Evolutionary conservation across 768 basidiomycete genomes (phyloP).

Genomic region (Suillus placidus): DNA sequence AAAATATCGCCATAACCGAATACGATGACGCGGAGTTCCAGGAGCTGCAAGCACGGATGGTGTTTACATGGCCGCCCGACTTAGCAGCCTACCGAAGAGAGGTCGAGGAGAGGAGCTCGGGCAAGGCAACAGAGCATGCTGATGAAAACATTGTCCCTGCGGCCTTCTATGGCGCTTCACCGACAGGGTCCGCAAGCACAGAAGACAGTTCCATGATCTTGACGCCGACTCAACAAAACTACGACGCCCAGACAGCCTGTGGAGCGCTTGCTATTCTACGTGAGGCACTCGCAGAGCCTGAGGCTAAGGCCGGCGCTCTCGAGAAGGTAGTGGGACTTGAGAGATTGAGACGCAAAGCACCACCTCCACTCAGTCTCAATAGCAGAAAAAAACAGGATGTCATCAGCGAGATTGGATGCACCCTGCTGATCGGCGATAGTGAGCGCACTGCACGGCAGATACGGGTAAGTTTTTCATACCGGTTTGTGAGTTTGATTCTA

Average conservation of each 20-base stretch:
- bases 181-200: constrained; percentile 9
- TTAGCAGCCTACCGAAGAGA: not conserved
- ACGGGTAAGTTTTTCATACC: constrained; percentile 6
- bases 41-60: constrained; percentile 9
- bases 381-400: not conserved
- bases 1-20: constrained; percentile 32
- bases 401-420: not conserved
- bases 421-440: not conserved
- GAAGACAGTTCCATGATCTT: constrained; percentile 15
- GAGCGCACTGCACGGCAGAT: not conserved
- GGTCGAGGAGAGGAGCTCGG: not conserved
- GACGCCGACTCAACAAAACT: constrained; percentile 4
- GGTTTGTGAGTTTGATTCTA: not conserved
- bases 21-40: constrained; percentile 27
- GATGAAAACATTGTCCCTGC: constrained; percentile 14
- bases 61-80: constrained; percentile 30
- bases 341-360: constrained; percentile 14
- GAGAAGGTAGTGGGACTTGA: constrained; percentile 15
- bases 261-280: not conserved
- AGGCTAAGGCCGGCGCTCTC: not conserved
- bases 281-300: not conserved
- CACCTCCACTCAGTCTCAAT: not conserved
- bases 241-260: not conserved
- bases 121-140: not conserved
- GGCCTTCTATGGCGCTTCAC: constrained; percentile 19